Conservation (phyloP, 768 basidiomycete genomes). For the Lactarius psammicola region DNA sequence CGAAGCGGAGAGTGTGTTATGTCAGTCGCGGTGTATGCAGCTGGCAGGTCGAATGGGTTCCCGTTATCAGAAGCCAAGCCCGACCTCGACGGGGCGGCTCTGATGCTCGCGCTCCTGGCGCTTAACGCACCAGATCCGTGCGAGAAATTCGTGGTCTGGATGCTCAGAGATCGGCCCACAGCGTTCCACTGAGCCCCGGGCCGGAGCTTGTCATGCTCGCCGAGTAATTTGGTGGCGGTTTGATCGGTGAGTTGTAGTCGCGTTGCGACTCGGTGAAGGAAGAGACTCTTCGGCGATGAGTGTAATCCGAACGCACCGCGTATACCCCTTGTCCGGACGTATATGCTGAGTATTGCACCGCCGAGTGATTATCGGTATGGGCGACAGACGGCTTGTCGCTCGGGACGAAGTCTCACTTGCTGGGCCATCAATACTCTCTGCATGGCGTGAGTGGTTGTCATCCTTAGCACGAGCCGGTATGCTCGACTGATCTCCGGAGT, state of each 20-base stretch:
- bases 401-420: slow-evolving; percentile 6
- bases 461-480: not conserved
- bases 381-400: slow-evolving; percentile 16
- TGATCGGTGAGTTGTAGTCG: not conserved
- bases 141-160: no score
- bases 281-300: no score
- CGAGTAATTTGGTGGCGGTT: slow-evolving; percentile 18
- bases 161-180: no score
- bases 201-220: not conserved
- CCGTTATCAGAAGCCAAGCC: not conserved
- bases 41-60: slow-evolving; percentile 21
- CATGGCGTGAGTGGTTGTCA: not conserved
- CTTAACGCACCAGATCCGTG: not conserved
- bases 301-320: not conserved
- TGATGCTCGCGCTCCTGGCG: not conserved
- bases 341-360: slow-evolving; percentile 5
- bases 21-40: slow-evolving; percentile 24
- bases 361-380: slow-evolving; percentile 4
- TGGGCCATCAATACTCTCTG: slow-evolving; percentile 6
- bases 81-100: not conserved
- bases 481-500: slow-evolving; percentile 15
- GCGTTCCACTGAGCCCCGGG: not conserved
- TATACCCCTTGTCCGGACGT: not conserved
- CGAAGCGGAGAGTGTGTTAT: slow-evolving; percentile 2
- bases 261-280: not conserved